Evolutionary conservation across 140 eudicot species (phyloP).

Genomic region (Anethum foeniculum): DNA sequence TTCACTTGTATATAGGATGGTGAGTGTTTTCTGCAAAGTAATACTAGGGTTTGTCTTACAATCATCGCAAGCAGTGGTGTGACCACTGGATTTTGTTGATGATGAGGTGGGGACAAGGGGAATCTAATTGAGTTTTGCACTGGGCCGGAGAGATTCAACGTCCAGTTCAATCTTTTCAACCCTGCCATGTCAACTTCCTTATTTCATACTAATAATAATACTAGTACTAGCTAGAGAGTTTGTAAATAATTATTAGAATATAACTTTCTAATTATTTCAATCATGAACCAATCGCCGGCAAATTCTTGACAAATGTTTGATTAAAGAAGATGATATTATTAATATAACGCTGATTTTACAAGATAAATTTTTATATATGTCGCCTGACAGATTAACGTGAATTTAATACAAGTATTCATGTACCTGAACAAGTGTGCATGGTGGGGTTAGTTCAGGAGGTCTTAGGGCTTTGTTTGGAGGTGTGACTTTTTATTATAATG

Average conservation of each 20-base stretch:
- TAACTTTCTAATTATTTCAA: background rate
- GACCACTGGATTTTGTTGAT: constrained; percentile 27
- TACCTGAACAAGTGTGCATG: background rate
- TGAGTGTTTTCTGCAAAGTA: constrained; percentile 4
- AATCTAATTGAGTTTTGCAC: constrained; percentile 30
- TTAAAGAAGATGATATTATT: background rate
- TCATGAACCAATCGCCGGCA: background rate
- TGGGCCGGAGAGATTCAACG: constrained; percentile 34
- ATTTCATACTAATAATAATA: too few species aligned
- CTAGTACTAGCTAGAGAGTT: too few species aligned
- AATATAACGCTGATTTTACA: background rate
- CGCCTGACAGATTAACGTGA: background rate
- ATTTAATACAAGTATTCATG: background rate
- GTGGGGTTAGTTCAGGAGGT: background rate
- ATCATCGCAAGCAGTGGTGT: constrained; percentile 8
- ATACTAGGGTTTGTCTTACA: constrained; percentile 6
- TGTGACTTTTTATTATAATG: constrained; percentile 10
- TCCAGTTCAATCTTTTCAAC: constrained; percentile 41
- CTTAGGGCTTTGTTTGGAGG: constrained; percentile 23
- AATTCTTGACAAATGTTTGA: background rate
- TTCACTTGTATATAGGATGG: background rate
- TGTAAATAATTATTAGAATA: background rate
- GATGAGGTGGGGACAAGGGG: constrained; percentile 62
- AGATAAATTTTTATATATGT: too few species aligned
- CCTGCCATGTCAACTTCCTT: constrained; percentile 36